Evolutionary conservation across 164 flowering plant genomes (phyloP).

Genomic region (Cinnamomum chago): DNA sequence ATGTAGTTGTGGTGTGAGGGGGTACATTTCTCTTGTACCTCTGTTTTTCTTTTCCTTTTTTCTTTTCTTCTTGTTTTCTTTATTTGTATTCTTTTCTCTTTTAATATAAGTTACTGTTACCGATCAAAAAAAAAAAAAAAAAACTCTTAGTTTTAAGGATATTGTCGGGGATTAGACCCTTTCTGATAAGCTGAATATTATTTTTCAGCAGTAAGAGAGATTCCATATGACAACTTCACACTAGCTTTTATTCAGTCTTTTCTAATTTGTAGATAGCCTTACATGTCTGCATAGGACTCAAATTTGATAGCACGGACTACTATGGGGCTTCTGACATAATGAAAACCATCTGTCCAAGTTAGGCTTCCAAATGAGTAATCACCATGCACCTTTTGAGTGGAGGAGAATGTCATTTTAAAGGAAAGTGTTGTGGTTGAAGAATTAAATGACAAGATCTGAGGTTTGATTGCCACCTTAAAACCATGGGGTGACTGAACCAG

Average conservation of each 20-base stretch:
- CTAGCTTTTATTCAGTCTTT: background rate
- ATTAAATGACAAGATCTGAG: slow-evolving; percentile 37
- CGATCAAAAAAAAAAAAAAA: too few species aligned
- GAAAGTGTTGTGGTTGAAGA: slow-evolving; percentile 26
- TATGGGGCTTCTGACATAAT: slow-evolving; percentile 29
- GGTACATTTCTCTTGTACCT: too few species aligned
- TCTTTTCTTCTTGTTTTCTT: too few species aligned
- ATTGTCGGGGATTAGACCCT: background rate
- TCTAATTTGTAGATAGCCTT: background rate
- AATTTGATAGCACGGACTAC: background rate
- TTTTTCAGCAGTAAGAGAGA: background rate
- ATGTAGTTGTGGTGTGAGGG: too few species aligned
- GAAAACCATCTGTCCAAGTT: slow-evolving; percentile 38
- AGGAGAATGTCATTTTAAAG: slow-evolving; percentile 30
- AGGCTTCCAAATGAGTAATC: slow-evolving; percentile 46
- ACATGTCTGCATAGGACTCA: slow-evolving; percentile 11
- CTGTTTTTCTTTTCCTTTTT: too few species aligned
- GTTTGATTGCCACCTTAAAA: slow-evolving; percentile 35
- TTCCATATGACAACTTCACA: background rate
- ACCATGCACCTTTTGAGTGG: slow-evolving; percentile 30
- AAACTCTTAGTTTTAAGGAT: background rate
- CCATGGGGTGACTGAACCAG: slow-evolving; percentile 42
- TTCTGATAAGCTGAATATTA: background rate
- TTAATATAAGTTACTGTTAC: too few species aligned
- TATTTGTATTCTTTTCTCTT: too few species aligned